Evolutionary conservation across 2,329 filamentous ascomycete species (phyloP), one percentile per base, ranked within the genome.

Genomic region (Drechmeria coniospora): DNA sequence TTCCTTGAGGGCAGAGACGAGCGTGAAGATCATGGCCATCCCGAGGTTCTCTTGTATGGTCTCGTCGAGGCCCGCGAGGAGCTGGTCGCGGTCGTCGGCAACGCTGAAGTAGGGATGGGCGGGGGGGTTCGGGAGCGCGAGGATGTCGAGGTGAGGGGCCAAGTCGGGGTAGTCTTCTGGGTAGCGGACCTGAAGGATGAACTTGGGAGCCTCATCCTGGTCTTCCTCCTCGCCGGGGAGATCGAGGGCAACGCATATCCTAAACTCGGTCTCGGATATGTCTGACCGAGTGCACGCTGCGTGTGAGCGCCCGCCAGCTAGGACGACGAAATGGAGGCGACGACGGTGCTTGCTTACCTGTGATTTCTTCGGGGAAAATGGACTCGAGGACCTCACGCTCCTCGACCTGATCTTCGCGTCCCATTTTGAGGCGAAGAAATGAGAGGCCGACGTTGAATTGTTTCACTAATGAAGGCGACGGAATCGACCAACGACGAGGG

Each of bases 361-460:
- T 87, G 42, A 98, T 93, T 59, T 98, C 90, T 34, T 98, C 87
- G 1, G 90, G 84, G 43, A 95, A 98, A 48, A 98, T 98, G 35
- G 87, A 94, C 49, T 92, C 83, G 50, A 98, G 82, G 43, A 98
- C 87, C 56, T 98, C 90, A 36, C 86, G 77, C 67, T 98, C 90
- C 59, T 98, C 90, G 39, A 76, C 60, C 54, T 98, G 90, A 35
- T 98, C 90, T 64, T 95, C 87, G 50, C 59, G 66, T 27, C 72
- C 72, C 73, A 78, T 76, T 30, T 27, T 27, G 33, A 34, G 13
- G 13, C 28, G 30, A 11, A 28, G 26, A 28, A 25, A 16, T 33
- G 21, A 13, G 30, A 21, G 6, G 20, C 5, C 20, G n/a, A n/a
- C n/a, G n/a, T n/a, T n/a, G n/a, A n/a, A n/a, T n/a, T n/a, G n/a